phyloP scores from a whole-genome alignment of 805 yeast species.

The Ogataea methylovora region DNA sequence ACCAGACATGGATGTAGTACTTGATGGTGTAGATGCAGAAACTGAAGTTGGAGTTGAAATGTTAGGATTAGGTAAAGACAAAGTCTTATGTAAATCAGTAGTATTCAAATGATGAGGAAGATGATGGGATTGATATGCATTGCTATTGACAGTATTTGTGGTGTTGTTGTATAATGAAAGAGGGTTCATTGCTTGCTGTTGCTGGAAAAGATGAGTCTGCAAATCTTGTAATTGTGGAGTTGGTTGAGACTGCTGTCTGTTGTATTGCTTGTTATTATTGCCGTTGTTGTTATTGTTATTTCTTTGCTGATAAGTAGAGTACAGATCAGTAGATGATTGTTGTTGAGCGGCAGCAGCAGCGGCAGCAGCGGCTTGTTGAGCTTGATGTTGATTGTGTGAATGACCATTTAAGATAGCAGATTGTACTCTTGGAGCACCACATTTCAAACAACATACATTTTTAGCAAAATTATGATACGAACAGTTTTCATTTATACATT shows the following conservation, averaged over 20 bases:
- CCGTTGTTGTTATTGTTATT: conserved; percentile 3
- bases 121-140: not conserved
- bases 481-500: conserved; percentile 72
- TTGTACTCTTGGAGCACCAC: conserved; percentile 64
- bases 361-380: conserved; percentile 1
- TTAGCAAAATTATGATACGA: conserved; percentile 90
- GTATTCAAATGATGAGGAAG: not conserved
- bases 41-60: not conserved
- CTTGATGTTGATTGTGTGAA: conserved; percentile 16
- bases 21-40: too few relatives aligned
- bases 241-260: conserved; percentile 3
- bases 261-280: conserved; percentile 4
- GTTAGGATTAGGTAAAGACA: conserved; percentile 4
- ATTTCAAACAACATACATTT: conserved; percentile 77
- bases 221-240: not conserved
- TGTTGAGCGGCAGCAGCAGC: not conserved
- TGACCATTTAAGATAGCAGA: conserved; percentile 24
- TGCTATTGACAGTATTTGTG: too few relatives aligned
- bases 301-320: conserved; percentile 6
- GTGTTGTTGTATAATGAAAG: too few relatives aligned
- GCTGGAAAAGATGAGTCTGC: too few relatives aligned
- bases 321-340: not conserved
- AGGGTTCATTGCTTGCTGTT: not conserved
- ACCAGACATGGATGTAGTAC: too few relatives aligned
- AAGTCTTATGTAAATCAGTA: conserved; percentile 9